These are phyloP conservation scores for Coniochaeta sp. DNA, from an alignment of 2,329 filamentous ascomycete genomes.

Conservation along the genomic window DNA sequence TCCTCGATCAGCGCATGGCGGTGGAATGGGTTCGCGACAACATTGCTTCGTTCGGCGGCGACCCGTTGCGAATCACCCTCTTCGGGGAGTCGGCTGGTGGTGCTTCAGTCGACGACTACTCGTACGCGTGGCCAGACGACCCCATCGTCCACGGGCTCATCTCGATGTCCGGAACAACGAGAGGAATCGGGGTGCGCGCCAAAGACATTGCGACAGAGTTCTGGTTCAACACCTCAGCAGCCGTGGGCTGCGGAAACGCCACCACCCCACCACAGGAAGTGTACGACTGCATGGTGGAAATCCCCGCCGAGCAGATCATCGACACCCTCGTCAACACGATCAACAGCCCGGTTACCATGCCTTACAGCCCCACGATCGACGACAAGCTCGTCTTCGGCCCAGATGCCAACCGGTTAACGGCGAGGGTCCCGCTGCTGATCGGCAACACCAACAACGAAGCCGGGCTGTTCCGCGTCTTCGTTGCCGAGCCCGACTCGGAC, in stretches of 20 bases:
- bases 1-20: slow-evolving; percentile 41
- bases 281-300: slow-evolving; percentile 24
- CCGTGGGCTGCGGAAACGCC: slow-evolving; percentile 27
- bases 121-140: slow-evolving; percentile 38
- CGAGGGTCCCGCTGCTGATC: slow-evolving; percentile 26
- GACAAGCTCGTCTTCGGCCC: slow-evolving; percentile 27
- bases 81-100: slow-evolving; percentile 38
- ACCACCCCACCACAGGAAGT: slow-evolving; percentile 26
- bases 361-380: slow-evolving; percentile 36
- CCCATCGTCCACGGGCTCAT: slow-evolving; percentile 39
- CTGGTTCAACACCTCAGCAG: slow-evolving; percentile 31
- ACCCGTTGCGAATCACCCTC: slow-evolving; percentile 29
- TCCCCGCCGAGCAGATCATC: slow-evolving; percentile 23
- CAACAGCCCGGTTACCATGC: slow-evolving; percentile 23
- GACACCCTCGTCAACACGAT: slow-evolving; percentile 21
- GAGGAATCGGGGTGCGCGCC: slow-evolving; percentile 33
- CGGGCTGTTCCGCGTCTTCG: slow-evolving; percentile 35
- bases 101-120: slow-evolving; percentile 34
- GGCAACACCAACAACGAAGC: slow-evolving; percentile 38
- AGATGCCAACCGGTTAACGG: slow-evolving; percentile 10
- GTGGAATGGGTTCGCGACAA: slow-evolving; percentile 42
- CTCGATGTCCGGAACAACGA: slow-evolving; percentile 34
- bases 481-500: slow-evolving; percentile 23
- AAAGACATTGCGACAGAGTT: slow-evolving; percentile 24
- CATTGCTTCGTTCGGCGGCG: slow-evolving; percentile 37